These are phyloP conservation scores for Xylaria telfairii DNA, from an alignment of 495 filamentous ascomycete species.

Conservation along the genomic window DNA sequence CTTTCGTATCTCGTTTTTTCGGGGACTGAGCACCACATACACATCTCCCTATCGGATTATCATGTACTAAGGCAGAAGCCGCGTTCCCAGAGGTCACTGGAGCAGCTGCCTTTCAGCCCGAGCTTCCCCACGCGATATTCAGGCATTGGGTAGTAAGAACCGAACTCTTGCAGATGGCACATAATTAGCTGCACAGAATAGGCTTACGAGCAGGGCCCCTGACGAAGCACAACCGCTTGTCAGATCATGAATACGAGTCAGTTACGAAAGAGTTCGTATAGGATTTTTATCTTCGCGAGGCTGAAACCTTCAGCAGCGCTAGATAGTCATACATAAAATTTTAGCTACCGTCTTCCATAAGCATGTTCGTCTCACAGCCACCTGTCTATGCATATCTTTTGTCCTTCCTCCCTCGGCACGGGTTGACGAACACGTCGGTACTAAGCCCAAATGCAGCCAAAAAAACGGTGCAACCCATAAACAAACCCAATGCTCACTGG, in stretches of 20 bases:
- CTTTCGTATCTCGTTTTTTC: slow-evolving; percentile 1
- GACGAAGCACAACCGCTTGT: slow-evolving; percentile 19
- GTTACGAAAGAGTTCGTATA: not conserved
- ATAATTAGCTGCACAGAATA: not conserved
- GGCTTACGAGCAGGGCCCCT: not conserved
- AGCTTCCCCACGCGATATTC: not conserved
- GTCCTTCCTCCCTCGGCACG: slow-evolving; percentile 30
- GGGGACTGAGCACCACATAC: not conserved
- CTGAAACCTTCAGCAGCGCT: not conserved
- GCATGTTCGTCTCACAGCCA: slow-evolving; percentile 31
- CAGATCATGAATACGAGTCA: slow-evolving; percentile 3
- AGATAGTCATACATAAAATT: not conserved
- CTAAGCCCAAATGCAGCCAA: not conserved
- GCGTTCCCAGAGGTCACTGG: not conserved
- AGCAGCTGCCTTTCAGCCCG: slow-evolving; percentile 9
- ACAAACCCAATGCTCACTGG: slow-evolving; percentile 9
- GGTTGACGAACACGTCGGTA: not conserved
- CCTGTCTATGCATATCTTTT: slow-evolving; percentile 33
- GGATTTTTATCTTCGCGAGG: slow-evolving; percentile 3
- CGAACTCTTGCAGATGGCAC: not conserved
- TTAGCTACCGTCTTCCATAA: not conserved
- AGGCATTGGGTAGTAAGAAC: slow-evolving; percentile 1
- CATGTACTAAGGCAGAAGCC: not conserved
- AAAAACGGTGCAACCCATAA: not conserved
- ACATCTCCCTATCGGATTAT: not conserved